These are phyloP conservation scores for Venturia carpophila DNA, from an alignment of 2,329 filamentous ascomycete species.

Conservation along the genomic window DNA sequence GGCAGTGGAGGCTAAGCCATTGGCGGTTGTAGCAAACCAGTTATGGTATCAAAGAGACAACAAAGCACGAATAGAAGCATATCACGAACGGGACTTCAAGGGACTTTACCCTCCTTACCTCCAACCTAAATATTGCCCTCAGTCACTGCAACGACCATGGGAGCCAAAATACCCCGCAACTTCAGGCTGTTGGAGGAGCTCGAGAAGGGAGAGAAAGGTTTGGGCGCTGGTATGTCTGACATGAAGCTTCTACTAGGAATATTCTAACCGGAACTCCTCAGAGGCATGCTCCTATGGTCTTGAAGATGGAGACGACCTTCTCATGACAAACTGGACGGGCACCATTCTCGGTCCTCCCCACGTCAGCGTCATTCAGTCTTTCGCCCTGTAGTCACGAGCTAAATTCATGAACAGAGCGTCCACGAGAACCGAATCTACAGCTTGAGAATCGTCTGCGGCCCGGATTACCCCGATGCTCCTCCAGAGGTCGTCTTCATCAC, in stretches of 20 bases:
- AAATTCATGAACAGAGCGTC: constrained; percentile 54
- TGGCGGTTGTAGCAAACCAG: background rate
- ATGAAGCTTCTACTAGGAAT: background rate
- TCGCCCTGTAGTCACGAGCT: background rate
- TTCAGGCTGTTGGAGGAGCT: constrained; percentile 95
- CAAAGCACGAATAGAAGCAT: background rate
- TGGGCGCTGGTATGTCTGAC: constrained; percentile 63
- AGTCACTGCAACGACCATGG: constrained; percentile 36
- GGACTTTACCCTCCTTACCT: background rate
- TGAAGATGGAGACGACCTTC: constrained; percentile 84
- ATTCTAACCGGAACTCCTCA: constrained; percentile 31
- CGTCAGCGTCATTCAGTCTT: constrained; percentile 47
- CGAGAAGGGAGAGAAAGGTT: constrained; percentile 97
- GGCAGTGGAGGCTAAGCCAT: background rate
- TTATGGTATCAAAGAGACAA: background rate
- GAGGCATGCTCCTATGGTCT: constrained; percentile 97
- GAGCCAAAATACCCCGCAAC: constrained; percentile 82
- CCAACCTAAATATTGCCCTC: background rate
- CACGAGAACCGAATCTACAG: constrained; percentile 99
- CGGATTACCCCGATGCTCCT: constrained; percentile 79
- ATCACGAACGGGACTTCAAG: background rate
- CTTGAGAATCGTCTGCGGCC: constrained; percentile 90
- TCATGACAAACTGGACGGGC: constrained; percentile 98
- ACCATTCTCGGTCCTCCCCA: constrained; percentile 95
- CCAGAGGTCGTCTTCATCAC: constrained; percentile 89